Base-by-base conservation (phyloP, 371 early-diverging fungal species). In the Mucor piriformis region DNA sequence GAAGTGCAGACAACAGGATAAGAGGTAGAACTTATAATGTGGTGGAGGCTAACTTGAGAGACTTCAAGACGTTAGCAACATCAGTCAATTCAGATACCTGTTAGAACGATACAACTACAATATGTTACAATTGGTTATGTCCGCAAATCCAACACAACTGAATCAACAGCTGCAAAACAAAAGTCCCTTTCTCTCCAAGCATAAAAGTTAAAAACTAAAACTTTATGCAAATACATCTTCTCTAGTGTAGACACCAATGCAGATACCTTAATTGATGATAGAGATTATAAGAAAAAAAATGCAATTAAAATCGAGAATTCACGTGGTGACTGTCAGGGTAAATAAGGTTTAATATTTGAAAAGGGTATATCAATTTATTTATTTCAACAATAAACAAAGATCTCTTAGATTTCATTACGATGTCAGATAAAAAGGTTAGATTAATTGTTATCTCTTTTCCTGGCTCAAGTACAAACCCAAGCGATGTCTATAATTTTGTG, bases 51-150 rank as follows among this genome's bases (percentile, higher is more conserved):
- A 34, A 21, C 20, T 50, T 50, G 20, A 50, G 50, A 50, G 34
- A 33, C 50, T 50, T 50, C 34, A 50, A 50, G 35, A 50, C 33
- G 34, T 32, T 34, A 34, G 35, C 35, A 50, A 50, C 20, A 50
- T 50, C 50, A 50, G 34, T 16, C 50, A 50, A 34, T 50, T 50
- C 20, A 32, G 50, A 50, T 50, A 50, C 50, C 35, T 50, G 50
- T 34, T 20, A 50, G 50, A 50, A 50, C 50, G 2, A 20, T 20
- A 16, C 50, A 34, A 7, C 25, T 20, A 34, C 8, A 61, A 49
- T 58, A 50, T 54, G 59, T 62, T 57, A 63, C 63, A 46, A 59
- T 68, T 49, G 63, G 69, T 46, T 68, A 68, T 24, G 58, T 57
- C 33, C 37, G 61, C 25, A 68, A 68, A 54, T 60, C 54, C 15